Evolutionary conservation across 441 rosid genomes (phyloP).

Genomic region (Hura crepitans): DNA sequence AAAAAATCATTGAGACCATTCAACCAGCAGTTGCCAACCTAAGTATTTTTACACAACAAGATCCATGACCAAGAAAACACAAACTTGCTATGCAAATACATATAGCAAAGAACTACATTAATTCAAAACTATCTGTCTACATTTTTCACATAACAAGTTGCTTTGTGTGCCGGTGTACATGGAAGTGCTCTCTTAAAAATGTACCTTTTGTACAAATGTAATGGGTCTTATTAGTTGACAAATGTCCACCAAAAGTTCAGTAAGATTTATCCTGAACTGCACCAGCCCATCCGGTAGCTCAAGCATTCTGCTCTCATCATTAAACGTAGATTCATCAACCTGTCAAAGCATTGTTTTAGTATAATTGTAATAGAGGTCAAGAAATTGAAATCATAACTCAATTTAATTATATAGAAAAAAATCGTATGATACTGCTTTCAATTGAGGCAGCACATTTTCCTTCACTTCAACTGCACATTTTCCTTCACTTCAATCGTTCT

Average conservation of each 20-base stretch:
- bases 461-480: neutral
- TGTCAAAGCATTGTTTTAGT: slow-evolving; percentile 35
- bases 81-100: neutral
- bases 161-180: neutral
- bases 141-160: neutral
- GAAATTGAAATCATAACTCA: neutral
- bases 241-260: slow-evolving; percentile 86
- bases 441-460: slow-evolving; percentile 2
- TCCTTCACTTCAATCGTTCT: slow-evolving; percentile 3
- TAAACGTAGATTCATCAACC: slow-evolving; percentile 80
- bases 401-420: neutral
- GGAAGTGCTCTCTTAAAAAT: slow-evolving; percentile 22
- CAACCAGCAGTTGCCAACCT: neutral
- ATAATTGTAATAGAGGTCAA: neutral
- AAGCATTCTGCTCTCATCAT: slow-evolving; percentile 49
- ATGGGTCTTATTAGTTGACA: slow-evolving; percentile 76
- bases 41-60: neutral
- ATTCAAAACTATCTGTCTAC: slow-evolving; percentile 9
- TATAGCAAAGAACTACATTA: neutral
- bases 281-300: slow-evolving; percentile 86
- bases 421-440: slow-evolving; percentile 4
- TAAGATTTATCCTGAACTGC: slow-evolving; percentile 81
- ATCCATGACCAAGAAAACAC: neutral
- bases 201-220: slow-evolving; percentile 72
- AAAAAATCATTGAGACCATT: neutral